These are phyloP conservation scores for Pleurotus djamor DNA, from an alignment of 768 basidiomycete species.

Conservation along the genomic window DNA sequence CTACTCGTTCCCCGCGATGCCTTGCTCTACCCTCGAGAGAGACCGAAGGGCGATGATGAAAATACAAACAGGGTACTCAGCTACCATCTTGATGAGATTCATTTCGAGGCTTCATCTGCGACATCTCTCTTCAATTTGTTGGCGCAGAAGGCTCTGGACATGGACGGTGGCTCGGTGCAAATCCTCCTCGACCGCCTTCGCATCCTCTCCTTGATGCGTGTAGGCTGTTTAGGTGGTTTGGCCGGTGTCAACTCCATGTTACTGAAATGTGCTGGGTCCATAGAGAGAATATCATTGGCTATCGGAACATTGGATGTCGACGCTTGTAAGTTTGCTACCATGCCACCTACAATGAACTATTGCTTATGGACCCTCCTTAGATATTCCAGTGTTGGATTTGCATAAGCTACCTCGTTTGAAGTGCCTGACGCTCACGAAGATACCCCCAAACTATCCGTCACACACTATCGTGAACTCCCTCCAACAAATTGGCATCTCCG, in stretches of 20 bases:
- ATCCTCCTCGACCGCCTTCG: too few relatives aligned
- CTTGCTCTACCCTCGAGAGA: neutral
- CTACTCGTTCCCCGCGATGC: neutral
- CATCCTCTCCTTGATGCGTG: too few relatives aligned
- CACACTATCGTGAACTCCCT: neutral
- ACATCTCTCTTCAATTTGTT: too few relatives aligned
- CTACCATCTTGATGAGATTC: neutral
- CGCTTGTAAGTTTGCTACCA: neutral
- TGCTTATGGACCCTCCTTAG: neutral
- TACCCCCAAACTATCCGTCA: neutral
- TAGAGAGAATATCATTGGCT: neutral
- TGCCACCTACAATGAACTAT: neutral
- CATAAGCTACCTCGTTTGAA: neutral
- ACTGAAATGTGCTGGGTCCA: too few relatives aligned
- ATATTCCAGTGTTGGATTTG: neutral
- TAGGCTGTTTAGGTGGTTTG: too few relatives aligned
- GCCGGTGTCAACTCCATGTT: too few relatives aligned
- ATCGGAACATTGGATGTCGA: neutral
- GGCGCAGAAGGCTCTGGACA: too few relatives aligned
- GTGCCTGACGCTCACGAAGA: neutral
- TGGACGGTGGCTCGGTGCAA: too few relatives aligned
- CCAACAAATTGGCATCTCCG: neutral
- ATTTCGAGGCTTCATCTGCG: too few relatives aligned
- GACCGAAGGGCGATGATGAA: neutral
- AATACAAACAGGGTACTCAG: neutral